These are phyloP conservation scores for Datisca glomerata DNA, from an alignment of 306 rosid species.

Conservation along the genomic window DNA sequence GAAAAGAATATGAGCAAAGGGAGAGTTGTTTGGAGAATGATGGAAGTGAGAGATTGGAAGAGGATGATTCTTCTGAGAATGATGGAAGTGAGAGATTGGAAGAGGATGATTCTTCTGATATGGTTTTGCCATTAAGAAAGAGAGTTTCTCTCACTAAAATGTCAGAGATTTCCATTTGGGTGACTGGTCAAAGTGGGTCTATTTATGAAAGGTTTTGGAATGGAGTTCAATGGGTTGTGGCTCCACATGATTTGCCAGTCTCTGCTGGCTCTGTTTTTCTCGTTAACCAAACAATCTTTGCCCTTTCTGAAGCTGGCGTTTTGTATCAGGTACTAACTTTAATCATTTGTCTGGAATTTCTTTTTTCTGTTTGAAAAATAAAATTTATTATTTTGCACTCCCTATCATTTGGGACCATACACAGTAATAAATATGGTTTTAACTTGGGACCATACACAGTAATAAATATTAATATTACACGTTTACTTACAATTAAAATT, in stretches of 20 bases:
- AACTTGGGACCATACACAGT: too few relatives aligned
- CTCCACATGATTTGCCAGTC: constrained; percentile 78
- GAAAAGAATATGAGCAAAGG: constrained; percentile 15
- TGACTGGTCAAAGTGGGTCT: constrained; percentile 80
- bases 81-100: constrained; percentile 11
- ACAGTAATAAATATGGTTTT: too few relatives aligned
- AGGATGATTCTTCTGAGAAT: constrained; percentile 3
- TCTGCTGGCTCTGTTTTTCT: constrained; percentile 49
- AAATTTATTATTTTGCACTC: too few relatives aligned
- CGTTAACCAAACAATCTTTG: constrained; percentile 60
- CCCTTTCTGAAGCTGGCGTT: constrained; percentile 66
- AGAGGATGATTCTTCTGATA: constrained; percentile 16
- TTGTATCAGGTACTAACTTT: constrained; percentile 49
- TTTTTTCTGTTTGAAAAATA: too few relatives aligned
- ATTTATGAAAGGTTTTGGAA: constrained; percentile 97
- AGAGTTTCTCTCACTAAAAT: constrained; percentile 68
- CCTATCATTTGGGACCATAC: too few relatives aligned
- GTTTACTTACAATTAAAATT: too few relatives aligned
- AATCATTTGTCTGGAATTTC: constrained; percentile 1
- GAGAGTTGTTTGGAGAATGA: constrained; percentile 3
- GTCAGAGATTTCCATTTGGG: constrained; percentile 71
- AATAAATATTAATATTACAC: too few relatives aligned
- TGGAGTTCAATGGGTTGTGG: constrained; percentile 84
- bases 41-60: constrained; percentile 12
- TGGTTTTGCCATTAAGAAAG: constrained; percentile 45